Evolutionary conservation across 192 early-diverging fungal genomes (phyloP).

Genomic region (Pecoramyces ruminantium): DNA sequence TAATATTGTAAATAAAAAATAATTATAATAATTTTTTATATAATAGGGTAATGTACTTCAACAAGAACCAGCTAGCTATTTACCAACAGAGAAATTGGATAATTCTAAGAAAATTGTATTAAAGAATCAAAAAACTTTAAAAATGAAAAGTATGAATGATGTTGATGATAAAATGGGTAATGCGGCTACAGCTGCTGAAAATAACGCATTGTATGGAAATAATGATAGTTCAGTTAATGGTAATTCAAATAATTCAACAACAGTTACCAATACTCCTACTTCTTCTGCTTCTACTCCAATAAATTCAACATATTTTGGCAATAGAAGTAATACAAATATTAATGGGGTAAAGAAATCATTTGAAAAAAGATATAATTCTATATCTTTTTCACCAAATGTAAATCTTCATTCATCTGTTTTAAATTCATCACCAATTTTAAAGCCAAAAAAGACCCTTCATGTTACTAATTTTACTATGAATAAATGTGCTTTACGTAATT

Average conservation of each 20-base stretch:
- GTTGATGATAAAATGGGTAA: not conserved
- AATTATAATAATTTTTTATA: no score
- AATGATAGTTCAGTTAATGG: no score
- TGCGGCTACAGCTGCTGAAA: not conserved
- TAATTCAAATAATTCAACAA: no score
- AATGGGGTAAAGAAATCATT: not conserved
- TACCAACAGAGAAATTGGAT: not conserved
- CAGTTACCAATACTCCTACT: not conserved
- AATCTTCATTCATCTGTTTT: not conserved
- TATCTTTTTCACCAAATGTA: not conserved
- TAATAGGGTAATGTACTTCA: not conserved
- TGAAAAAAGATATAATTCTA: not conserved
- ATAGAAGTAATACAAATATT: not conserved
- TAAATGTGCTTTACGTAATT: constrained; percentile 10
- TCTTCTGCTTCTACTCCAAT: not conserved
- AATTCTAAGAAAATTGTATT: not conserved
- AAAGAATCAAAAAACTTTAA: not conserved
- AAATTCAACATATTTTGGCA: not conserved
- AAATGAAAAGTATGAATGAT: not conserved
- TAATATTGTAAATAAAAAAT: no score
- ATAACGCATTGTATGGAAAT: not conserved
- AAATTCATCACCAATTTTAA: not conserved
- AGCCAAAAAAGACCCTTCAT: constrained; percentile 25
- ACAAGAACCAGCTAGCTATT: not conserved
- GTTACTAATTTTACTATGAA: constrained; percentile 23